Evolutionary conservation across 208 protist species (phyloP), one percentile per base, ranked within the genome.

Genomic region (Phytomonas francai): DNA sequence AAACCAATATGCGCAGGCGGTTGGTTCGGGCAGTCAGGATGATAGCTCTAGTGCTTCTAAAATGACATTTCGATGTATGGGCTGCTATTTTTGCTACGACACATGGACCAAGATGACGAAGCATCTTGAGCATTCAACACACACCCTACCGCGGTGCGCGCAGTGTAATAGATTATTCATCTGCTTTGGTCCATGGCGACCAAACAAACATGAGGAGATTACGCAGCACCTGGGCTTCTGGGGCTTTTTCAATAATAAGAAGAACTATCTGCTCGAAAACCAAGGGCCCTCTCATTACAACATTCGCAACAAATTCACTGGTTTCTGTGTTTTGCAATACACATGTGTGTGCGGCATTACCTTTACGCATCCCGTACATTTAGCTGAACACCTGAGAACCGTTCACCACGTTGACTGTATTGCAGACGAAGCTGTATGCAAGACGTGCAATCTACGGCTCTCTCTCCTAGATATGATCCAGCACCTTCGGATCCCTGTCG

Each of bases 61-160:
- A 28, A 3, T 59, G 7, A 28, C 63, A 11, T 87, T 88, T 71
- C 87, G 78, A 29, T 93, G 88, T 67, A 81, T 84, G 70, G 74
- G 80, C 65, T 93, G 88, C 65, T 65, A 84, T 27, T 79, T 78
- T 60, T 65, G 59, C 31, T 81, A 87, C 58, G 58, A 39, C n/a
- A 87, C 81, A 6, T 91, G 88, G 85, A 88, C 88, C 5, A 74
- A 85, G 36, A 63, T 86, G n/a, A 86, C 82, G 25, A 76, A 78
- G 57, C 88, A 93, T 71, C 62, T 90, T 28, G 76, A 91, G 19
- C 75, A 60, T 32, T 81, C 80, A 9, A 39, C 66, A 2, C 85
- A 93, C 74, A 88, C 82, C 32, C 75, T 84, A 6, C 71, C 88
- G 16, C 51, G 64, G 12, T 93, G 88, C 59, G 79, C 71, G 51